Conservation (phyloP, 805 yeast species). For the Tetrapisispora arboricola region DNA sequence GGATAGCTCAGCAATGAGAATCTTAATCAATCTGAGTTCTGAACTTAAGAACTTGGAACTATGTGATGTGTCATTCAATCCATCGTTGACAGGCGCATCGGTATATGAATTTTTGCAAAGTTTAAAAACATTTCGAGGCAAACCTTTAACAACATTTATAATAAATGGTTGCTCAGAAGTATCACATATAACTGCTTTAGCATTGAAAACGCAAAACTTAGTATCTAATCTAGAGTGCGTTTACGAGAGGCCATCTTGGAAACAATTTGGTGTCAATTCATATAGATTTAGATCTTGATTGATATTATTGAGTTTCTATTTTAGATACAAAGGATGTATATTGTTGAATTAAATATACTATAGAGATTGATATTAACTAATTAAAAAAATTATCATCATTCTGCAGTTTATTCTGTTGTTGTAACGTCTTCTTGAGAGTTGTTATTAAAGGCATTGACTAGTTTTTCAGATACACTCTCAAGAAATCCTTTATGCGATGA, state of each 20-base stretch:
- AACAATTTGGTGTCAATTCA: constrained; percentile 22
- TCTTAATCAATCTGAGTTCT: constrained; percentile 9
- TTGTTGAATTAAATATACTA: background rate
- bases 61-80: constrained; percentile 25
- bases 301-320: background rate
- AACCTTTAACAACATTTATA: constrained; percentile 14
- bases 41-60: constrained; percentile 10
- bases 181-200: constrained; percentile 21
- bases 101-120: constrained; percentile 20
- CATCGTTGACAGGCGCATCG: constrained; percentile 24
- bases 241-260: constrained; percentile 25
- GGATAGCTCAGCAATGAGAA: constrained; percentile 12
- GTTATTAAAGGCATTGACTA: background rate
- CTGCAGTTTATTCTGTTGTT: too few relatives aligned
- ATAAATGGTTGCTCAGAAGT: constrained; percentile 23
- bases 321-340: background rate
- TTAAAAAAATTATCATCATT: too few relatives aligned
- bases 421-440: background rate
- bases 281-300: constrained; percentile 10
- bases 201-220: constrained; percentile 14
- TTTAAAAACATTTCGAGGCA: constrained; percentile 9
- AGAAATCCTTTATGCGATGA: background rate
- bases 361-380: background rate
- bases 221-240: constrained; percentile 19
- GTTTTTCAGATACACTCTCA: background rate